These are phyloP conservation scores for Fonsecaea multimorphosa DNA, from an alignment of 2,329 filamentous ascomycete genomes.

Conservation along the genomic window DNA sequence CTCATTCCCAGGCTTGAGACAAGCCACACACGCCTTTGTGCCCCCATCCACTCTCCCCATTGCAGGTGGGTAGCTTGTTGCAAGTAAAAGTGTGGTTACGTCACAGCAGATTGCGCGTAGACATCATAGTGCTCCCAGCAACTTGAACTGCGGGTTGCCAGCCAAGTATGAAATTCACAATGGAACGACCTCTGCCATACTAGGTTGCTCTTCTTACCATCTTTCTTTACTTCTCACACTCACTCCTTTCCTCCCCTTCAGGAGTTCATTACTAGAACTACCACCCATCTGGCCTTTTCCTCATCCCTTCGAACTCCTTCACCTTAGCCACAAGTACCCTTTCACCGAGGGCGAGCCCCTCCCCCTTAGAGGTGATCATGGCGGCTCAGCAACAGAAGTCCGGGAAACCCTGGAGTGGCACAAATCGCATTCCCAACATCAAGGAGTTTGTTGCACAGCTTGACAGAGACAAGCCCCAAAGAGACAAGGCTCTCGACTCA, in stretches of 20 bases:
- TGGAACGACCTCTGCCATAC: neutral
- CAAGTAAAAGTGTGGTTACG: constrained; percentile 6
- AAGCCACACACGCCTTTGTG: constrained; percentile 18
- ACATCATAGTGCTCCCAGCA: constrained; percentile 8
- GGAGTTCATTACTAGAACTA: neutral
- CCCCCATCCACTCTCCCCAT: neutral
- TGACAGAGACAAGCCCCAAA: constrained; percentile 76
- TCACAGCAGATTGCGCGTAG: constrained; percentile 6
- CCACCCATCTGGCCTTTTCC: neutral
- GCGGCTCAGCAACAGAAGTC: constrained; percentile 51
- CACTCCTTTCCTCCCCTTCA: neutral
- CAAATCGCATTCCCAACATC: constrained; percentile 85
- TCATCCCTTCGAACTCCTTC: neutral
- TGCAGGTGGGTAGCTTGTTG: neutral
- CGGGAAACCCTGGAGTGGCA: constrained; percentile 78
- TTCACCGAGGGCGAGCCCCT: neutral
- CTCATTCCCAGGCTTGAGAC: constrained; percentile 7
- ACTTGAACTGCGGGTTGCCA: neutral
- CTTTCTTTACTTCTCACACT: neutral
- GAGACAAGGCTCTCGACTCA: constrained; percentile 74
- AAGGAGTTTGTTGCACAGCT: constrained; percentile 80
- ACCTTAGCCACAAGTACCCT: neutral
- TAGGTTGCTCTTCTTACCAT: neutral
- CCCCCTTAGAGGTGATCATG: constrained; percentile 9
- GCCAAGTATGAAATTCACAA: constrained; percentile 7